phyloP scores from a whole-genome alignment of 345 rosid genomes.

The Isatis tinctoria region DNA sequence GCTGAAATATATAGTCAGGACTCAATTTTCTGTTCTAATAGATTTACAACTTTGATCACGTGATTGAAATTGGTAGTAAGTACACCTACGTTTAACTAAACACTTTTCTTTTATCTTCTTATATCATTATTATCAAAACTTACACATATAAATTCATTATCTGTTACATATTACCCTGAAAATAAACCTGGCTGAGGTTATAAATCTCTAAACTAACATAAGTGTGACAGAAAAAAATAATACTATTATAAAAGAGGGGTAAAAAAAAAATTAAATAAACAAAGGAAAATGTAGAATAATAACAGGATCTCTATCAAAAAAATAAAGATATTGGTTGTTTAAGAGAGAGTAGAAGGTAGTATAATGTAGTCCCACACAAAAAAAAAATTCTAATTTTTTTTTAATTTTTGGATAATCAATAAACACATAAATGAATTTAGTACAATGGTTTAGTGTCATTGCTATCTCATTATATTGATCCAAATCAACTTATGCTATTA shows the following conservation, averaged over 20 bases:
- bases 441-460: too few species aligned
- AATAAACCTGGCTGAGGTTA: neutral
- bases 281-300: constrained; percentile 4
- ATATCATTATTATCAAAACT: neutral
- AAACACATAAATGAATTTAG: too few species aligned
- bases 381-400: too few species aligned
- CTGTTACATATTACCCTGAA: neutral
- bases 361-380: constrained; percentile 34
- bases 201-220: neutral
- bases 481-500: too few species aligned
- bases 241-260: too few species aligned
- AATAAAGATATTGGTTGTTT: constrained; percentile 9
- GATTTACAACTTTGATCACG: too few species aligned
- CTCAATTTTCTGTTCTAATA: too few species aligned
- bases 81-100: neutral
- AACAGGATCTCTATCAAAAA: neutral
- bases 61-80: too few species aligned
- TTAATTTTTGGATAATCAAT: too few species aligned
- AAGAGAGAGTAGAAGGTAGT: constrained; percentile 27
- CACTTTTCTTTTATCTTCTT: neutral
- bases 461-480: too few species aligned
- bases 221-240: constrained; percentile 3
- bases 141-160: neutral
- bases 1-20: too few species aligned
- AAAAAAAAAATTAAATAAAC: too few species aligned